Evolutionary conservation across 2,329 filamentous ascomycete genomes (phyloP), one percentile per base, ranked within the genome.

Genomic region (Xylariaceae sp.): DNA sequence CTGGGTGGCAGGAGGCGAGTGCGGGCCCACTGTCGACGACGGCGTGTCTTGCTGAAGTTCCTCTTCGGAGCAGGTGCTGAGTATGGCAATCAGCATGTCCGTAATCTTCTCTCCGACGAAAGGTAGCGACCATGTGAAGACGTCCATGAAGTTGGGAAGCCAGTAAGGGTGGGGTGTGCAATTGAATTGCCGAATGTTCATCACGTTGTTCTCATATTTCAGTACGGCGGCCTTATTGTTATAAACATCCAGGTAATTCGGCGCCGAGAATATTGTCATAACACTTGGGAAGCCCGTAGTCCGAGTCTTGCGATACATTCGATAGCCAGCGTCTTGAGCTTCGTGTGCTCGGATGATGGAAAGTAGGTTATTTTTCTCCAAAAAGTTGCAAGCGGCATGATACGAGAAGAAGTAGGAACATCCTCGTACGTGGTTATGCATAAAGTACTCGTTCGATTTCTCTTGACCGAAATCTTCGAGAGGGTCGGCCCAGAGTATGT

Each of bases 391-490:
- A 34, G 94, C 94, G 5, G 94, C 92, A 2, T 92, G 93, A 73
- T 99, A 99, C 13, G 92, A 97, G 78, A 99, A 99, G 81, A 99
- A 99, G 80, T 97, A 99, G 1, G 94, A 97, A 77, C 94, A 99
- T 57, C 94, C 94, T 75, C 94, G 89, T 55, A 99, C 94, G 74
- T 97, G 92, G 77, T 99, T 99, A 80, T 99, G 94, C 61, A 97
- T 79, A 76, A 97, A 99, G 77, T 91, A 97, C 73, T 99, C 94
- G 64, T 90, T 93, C 0, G 92, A 95, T 80, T 97, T 99, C 78
- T 99, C 94, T 76, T 97, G 93, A 2, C 94, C 94, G 75, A 99
- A 99, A 73, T 99, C 94, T 74, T 99, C 94, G 37, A 99, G 83
- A 51, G 94, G 94, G 72, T 99, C 94, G 51, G 94, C 94, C 94